Evolutionary conservation across 768 basidiomycete genomes (phyloP).

Genomic region (Phlegmacium glaucopus): DNA sequence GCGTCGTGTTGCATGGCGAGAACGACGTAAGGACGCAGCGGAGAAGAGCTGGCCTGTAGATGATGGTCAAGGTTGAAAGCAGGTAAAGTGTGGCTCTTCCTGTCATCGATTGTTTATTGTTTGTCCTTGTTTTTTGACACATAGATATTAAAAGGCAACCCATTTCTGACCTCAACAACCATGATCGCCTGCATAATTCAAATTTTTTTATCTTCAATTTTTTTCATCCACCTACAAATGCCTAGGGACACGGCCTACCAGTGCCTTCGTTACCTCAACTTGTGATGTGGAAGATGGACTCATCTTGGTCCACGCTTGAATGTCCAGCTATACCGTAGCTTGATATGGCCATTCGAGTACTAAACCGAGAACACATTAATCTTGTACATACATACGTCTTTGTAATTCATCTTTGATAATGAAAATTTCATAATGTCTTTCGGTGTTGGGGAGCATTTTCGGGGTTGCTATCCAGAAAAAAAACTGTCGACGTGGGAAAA

Average conservation of each 20-base stretch:
- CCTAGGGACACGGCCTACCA: constrained; percentile 70
- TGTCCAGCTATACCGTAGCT: constrained; percentile 45
- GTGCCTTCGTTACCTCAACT: constrained; percentile 81
- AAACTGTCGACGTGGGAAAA: constrained; percentile 29
- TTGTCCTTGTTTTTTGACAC: constrained; percentile 29
- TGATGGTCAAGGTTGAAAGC: constrained; percentile 35
- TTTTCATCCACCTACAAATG: constrained; percentile 56
- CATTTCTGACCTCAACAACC: constrained; percentile 9
- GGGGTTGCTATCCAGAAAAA: background rate
- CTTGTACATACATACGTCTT: too few relatives aligned
- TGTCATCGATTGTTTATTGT: constrained; percentile 23
- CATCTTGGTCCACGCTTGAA: constrained; percentile 76
- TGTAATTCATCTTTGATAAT: too few relatives aligned
- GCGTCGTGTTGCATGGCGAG: constrained; percentile 61
- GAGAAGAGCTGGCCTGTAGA: constrained; percentile 26
- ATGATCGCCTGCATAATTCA: constrained; percentile 8
- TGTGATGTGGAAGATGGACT: constrained; percentile 64
- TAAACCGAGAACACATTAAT: constrained; percentile 56
- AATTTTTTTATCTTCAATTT: constrained; percentile 3
- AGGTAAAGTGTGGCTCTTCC: constrained; percentile 12
- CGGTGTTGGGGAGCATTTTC: background rate
- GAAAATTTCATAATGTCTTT: too few relatives aligned
- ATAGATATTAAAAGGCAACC: constrained; percentile 13
- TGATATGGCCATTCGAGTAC: constrained; percentile 71
- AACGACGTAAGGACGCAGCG: constrained; percentile 22